Percentiles rank a stretch among this genome's conserved stretches.
phyloP scores from a whole-genome alignment of 768 basidiomycete genomes.

The Leccinum variicolor region DNA sequence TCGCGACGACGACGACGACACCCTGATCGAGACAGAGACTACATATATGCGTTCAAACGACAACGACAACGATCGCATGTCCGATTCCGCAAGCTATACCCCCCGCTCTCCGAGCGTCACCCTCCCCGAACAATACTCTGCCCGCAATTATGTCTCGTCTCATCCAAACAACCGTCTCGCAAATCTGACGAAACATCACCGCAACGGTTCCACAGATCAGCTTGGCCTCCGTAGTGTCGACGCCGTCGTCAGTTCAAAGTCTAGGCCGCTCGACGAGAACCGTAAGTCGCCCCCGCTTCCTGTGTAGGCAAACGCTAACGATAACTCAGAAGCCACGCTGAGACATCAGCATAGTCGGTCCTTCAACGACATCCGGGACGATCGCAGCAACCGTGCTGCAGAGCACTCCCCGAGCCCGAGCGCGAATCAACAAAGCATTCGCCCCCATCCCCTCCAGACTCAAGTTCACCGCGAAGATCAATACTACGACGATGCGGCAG shows the following conservation, averaged over 20 bases:
- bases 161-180: conserved; percentile 28
- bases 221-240: conserved; percentile 60
- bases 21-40: conserved; percentile 40
- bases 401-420: conserved; percentile 21
- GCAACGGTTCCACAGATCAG: conserved; percentile 60
- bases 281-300: conserved; percentile 25
- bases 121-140: conserved; percentile 47
- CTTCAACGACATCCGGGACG: conserved; percentile 20
- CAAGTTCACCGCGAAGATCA: conserved; percentile 56
- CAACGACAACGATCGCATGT: conserved; percentile 36
- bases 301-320: conserved; percentile 15
- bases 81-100: conserved; percentile 58
- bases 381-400: conserved; percentile 15
- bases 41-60: conserved; percentile 32
- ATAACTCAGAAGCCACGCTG: conserved; percentile 15
- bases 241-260: conserved; percentile 49
- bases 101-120: conserved; percentile 63
- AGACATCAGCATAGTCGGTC: conserved; percentile 20
- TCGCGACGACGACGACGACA: conserved; percentile 44
- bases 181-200: conserved; percentile 46
- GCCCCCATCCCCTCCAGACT: conserved; percentile 37
- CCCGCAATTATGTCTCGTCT: conserved; percentile 30
- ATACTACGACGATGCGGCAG: conserved; percentile 58
- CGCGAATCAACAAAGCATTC: conserved; percentile 22
- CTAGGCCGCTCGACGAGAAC: conserved; percentile 25